Percentiles rank a stretch among this genome's conserved stretches.
Evolutionary conservation across 352 stramenopile genomes (phyloP).

Genomic region (Globisporangium canariense): DNA sequence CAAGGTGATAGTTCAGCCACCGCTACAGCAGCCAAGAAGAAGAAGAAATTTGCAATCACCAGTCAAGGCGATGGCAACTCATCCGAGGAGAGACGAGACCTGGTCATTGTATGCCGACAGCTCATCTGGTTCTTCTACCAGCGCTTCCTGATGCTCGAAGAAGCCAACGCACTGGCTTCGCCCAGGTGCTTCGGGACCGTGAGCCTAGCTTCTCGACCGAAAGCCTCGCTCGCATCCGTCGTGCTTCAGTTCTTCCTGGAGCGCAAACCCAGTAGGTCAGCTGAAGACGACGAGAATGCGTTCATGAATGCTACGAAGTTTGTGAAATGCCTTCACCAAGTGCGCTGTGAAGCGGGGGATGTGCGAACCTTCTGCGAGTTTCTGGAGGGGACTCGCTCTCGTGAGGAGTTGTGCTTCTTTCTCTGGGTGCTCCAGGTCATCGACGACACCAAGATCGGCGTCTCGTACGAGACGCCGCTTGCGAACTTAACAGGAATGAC

Average conservation of each 20-base stretch:
- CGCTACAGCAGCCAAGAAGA: conserved; percentile 2
- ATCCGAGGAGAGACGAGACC: neutral
- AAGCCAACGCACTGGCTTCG: conserved; percentile 28
- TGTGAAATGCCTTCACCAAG: conserved; percentile 28
- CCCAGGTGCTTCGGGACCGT: conserved; percentile 3
- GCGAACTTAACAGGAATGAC: no score
- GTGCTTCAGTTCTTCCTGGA: conserved; percentile 61
- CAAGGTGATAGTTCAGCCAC: neutral
- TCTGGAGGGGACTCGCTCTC: conserved; percentile 30
- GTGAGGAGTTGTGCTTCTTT: conserved; percentile 49
- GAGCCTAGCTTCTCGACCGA: neutral
- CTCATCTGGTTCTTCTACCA: conserved; percentile 59
- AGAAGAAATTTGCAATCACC: neutral
- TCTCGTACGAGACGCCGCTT: conserved; percentile 37
- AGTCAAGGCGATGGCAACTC: conserved; percentile 1
- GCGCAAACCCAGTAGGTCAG: conserved; percentile 18
- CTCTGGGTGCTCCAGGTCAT: conserved; percentile 55
- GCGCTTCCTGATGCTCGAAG: conserved; percentile 48
- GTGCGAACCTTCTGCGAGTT: conserved; percentile 62
- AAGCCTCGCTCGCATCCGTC: conserved; percentile 25
- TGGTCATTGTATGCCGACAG: conserved; percentile 25
- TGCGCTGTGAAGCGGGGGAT: conserved; percentile 26
- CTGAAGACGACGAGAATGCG: conserved; percentile 26
- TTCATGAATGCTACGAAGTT: conserved; percentile 33
- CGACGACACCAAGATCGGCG: conserved; percentile 38